Conservation (phyloP, 148 eudicot genomes). For the Euryodendron excelsum region DNA sequence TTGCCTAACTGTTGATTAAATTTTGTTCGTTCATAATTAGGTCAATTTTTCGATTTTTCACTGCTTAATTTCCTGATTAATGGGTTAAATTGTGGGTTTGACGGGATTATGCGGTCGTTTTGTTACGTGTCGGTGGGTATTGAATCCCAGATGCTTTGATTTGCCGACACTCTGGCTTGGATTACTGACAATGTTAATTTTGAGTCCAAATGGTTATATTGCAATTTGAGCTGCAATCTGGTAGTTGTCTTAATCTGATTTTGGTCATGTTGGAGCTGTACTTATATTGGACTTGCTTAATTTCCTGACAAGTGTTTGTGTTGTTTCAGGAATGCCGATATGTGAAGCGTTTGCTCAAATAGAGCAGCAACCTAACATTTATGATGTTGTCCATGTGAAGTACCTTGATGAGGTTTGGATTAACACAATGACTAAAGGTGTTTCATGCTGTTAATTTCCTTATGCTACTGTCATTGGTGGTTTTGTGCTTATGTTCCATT, state of each 20-base stretch:
- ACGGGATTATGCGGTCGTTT: background rate
- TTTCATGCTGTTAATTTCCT: background rate
- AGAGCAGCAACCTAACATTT: conserved; percentile 90
- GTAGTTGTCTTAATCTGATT: background rate
- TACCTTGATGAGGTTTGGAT: conserved; percentile 64
- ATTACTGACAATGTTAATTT: background rate
- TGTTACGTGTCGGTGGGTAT: too few relatives aligned
- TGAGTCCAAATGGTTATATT: background rate
- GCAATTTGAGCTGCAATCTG: background rate
- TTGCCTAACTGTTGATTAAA: too few relatives aligned
- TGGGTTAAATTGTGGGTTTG: background rate
- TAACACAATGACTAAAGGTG: background rate
- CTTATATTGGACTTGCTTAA: background rate
- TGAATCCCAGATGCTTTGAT: too few relatives aligned
- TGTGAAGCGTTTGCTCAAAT: conserved; percentile 89
- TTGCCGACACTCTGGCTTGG: background rate
- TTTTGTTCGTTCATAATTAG: background rate
- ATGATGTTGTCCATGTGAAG: conserved; percentile 96
- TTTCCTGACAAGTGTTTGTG: background rate
- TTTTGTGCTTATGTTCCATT: background rate
- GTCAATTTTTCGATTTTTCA: background rate
- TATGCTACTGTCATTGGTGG: background rate
- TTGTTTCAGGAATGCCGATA: conserved; percentile 85
- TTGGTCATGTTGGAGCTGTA: background rate
- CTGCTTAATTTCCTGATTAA: background rate